These are phyloP conservation scores for Paraconiothyrium brasiliense DNA, from an alignment of 2,329 filamentous ascomycete genomes.

Conservation along the genomic window DNA sequence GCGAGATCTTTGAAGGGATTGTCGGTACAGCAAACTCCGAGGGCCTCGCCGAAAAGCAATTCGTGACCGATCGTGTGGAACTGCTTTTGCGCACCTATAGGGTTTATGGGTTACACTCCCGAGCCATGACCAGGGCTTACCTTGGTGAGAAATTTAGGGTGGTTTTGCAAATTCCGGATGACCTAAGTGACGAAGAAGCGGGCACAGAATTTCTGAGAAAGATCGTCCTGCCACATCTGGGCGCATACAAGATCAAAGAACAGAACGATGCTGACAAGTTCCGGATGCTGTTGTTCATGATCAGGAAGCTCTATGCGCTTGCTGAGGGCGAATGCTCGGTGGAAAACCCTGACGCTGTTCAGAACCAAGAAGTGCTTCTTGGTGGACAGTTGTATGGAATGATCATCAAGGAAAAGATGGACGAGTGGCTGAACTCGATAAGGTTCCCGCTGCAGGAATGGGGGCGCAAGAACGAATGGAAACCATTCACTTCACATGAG, in stretches of 20 bases:
- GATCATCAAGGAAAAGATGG: slow-evolving; percentile 92
- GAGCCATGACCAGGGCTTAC: slow-evolving; percentile 82
- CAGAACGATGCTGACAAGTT: slow-evolving; percentile 92
- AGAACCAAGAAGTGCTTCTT: slow-evolving; percentile 93
- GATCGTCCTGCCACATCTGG: slow-evolving; percentile 91
- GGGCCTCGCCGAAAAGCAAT: slow-evolving; percentile 81
- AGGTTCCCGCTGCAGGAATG: slow-evolving; percentile 64
- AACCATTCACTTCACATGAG: slow-evolving; percentile 75
- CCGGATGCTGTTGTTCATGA: slow-evolving; percentile 93
- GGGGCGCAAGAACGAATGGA: slow-evolving; percentile 60
- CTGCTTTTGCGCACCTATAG: slow-evolving; percentile 93
- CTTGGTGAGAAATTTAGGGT: slow-evolving; percentile 91
- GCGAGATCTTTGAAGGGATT: slow-evolving; percentile 94
- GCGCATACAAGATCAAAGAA: slow-evolving; percentile 83
- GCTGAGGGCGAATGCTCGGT: slow-evolving; percentile 91
- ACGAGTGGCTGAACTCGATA: slow-evolving; percentile 84
- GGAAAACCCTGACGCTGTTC: slow-evolving; percentile 95
- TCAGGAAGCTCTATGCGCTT: slow-evolving; percentile 90
- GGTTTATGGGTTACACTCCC: slow-evolving; percentile 83
- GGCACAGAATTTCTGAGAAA: slow-evolving; percentile 90
- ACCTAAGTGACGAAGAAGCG: slow-evolving; percentile 85
- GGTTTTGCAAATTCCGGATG: slow-evolving; percentile 83
- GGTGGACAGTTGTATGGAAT: slow-evolving; percentile 94
- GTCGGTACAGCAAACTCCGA: slow-evolving; percentile 81
- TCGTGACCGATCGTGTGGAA: slow-evolving; percentile 94